phyloP scores from a whole-genome alignment of 2,329 filamentous ascomycete species.

The Tolypocladium sp. region DNA sequence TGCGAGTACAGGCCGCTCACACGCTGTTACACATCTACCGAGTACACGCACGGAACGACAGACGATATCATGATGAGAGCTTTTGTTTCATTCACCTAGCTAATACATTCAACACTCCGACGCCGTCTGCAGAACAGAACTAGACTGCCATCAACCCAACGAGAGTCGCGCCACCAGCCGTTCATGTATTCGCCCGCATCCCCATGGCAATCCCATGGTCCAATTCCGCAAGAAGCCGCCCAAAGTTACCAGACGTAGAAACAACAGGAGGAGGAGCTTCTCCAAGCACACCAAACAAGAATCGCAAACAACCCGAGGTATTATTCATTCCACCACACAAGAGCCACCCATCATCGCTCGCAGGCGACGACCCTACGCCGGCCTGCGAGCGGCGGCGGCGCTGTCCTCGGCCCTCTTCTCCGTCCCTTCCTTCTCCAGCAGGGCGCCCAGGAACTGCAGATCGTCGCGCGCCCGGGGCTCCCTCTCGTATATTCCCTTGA shows the following conservation, averaged over 20 bases:
- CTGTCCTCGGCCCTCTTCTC: conserved; percentile 8
- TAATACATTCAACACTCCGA: background rate
- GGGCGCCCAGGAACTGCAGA: conserved; percentile 42
- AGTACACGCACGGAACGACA: background rate
- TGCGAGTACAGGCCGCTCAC: background rate
- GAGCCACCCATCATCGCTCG: background rate
- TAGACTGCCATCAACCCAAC: background rate
- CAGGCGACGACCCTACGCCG: background rate
- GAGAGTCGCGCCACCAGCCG: background rate
- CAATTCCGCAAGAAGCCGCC: background rate
- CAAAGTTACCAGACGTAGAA: background rate
- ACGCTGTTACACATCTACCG: background rate
- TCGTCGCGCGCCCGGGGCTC: conserved; percentile 59
- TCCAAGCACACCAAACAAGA: background rate
- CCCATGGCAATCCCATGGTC: too few relatives aligned
- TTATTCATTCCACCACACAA: background rate
- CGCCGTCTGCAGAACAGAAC: background rate
- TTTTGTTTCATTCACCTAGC: background rate
- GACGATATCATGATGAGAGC: background rate
- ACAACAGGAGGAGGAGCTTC: background rate
- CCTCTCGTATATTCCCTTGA: conserved; percentile 57
- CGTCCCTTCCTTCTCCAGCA: conserved; percentile 41
- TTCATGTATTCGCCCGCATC: background rate
- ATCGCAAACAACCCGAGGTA: background rate
- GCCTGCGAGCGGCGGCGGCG: background rate